Conservation (phyloP, 1,139 yeast species). For the Blastobotrys serpentis region DNA sequence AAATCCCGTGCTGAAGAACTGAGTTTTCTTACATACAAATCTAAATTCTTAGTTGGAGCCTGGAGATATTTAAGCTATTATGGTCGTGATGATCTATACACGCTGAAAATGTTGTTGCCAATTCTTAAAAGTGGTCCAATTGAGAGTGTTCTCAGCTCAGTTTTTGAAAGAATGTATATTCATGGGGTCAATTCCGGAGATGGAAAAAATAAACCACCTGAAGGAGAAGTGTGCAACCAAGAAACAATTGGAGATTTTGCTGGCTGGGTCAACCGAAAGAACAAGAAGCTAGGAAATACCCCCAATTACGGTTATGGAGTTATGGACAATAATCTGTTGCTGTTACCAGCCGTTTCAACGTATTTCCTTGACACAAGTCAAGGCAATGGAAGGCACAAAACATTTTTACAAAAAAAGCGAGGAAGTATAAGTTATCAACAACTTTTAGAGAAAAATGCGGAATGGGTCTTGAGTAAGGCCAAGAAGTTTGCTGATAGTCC, state of each 20-base stretch:
- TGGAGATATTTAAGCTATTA: slow-evolving; percentile 20
- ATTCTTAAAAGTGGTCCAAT: slow-evolving; percentile 14
- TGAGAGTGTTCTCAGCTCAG: slow-evolving; percentile 17
- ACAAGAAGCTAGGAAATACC: slow-evolving; percentile 11
- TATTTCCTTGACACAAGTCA: slow-evolving; percentile 15
- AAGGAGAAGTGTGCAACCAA: slow-evolving; percentile 22
- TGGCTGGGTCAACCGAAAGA: slow-evolving; percentile 15
- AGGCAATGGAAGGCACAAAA: slow-evolving; percentile 13
- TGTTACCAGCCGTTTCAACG: slow-evolving; percentile 15
- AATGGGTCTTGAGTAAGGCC: slow-evolving; percentile 14
- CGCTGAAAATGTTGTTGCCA: slow-evolving; percentile 17
- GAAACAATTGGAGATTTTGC: slow-evolving; percentile 22
- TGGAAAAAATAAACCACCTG: slow-evolving; percentile 10
- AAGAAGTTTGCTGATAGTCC: slow-evolving; percentile 18
- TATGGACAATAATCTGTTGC: slow-evolving; percentile 15
- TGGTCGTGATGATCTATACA: slow-evolving; percentile 19
- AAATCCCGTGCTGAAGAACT: neutral
- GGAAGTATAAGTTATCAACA: slow-evolving; percentile 10
- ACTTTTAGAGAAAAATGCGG: slow-evolving; percentile 14
- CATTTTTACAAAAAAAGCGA: slow-evolving; percentile 11
- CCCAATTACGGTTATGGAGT: slow-evolving; percentile 12
- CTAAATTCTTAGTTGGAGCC: slow-evolving; percentile 19
- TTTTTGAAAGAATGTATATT: slow-evolving; percentile 18
- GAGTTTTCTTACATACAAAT: slow-evolving; percentile 8
- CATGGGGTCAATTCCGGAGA: slow-evolving; percentile 20